Base-by-base conservation (phyloP, 73 alveolate species). In the Paramecium bursaria region DNA sequence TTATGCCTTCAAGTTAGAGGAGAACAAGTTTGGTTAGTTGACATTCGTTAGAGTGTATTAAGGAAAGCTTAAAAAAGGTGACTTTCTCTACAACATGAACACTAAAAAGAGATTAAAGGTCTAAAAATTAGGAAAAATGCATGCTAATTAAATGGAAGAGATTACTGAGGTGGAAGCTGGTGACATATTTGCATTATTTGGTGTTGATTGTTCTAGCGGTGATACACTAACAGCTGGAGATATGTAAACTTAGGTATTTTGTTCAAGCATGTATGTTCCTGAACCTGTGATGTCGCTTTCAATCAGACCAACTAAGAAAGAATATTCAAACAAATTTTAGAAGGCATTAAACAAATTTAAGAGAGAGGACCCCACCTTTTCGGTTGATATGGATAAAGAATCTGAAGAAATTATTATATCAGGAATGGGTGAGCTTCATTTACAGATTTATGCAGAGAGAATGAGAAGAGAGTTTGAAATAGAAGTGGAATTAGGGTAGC, bases 401-500 rank as follows among this genome's bases (percentile, higher is more conserved):
- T 90, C 97, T 88, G 95, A 91, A 21, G 99, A 95, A 74, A 95
- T 96, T 60, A 87, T 95, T 61, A 94, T 95, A 75, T 94, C 98
- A 10, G 99, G 99, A 13, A 96, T 96, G 99, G 99, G 99, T 35
- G 99, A 96, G 80, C 93, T 96, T 46, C 99, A 96, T 86, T 76
- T 96, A 50, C 90, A 91, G 54, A 91, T 93, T 46, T 94, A 92
- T 75, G 94, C 96, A 42, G 99, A 96, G 86, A 86, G 99, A 74
- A 86, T 96, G 91, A 96, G 91, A 90, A 85, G 99, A 39, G 99
- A 96, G 67, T 94, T 87, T 75, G 94, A 91, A 22, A 77, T 93
- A 26, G 97, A 90, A 14, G 94, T 90, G 3, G 53, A 30, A 46
- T 91, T 96, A 4, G 99, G 99, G 14, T 91, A 91, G 75, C 99